A percentile compares a stretch with the other conserved stretches of the same genome.
These are phyloP conservation scores for Aspergillus sp. DNA, from an alignment of 2,329 filamentous ascomycete species.

Conservation along the genomic window DNA sequence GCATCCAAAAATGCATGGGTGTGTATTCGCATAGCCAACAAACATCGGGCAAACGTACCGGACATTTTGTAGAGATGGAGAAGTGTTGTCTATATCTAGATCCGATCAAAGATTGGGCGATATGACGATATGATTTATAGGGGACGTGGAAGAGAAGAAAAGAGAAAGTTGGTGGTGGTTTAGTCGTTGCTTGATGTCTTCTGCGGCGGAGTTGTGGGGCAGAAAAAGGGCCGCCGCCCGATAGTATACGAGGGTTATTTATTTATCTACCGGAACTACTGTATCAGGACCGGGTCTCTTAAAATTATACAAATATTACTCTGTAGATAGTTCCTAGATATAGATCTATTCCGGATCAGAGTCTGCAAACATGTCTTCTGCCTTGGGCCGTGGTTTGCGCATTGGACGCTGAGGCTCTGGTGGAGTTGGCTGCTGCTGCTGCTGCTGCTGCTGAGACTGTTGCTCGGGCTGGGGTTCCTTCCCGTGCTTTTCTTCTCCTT, in stretches of 20 bases:
- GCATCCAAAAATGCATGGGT: neutral
- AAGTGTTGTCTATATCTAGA: neutral
- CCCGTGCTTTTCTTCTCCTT: constrained; percentile 12
- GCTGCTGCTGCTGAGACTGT: constrained; percentile 7
- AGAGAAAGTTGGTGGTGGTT: constrained; percentile 11
- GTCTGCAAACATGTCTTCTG: constrained; percentile 82
- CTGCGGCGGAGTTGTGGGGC: constrained; percentile 15
- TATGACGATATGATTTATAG: constrained; percentile 12
- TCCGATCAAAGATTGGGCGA: constrained; percentile 6
- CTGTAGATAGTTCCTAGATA: too few relatives aligned
- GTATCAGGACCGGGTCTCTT: too few relatives aligned
- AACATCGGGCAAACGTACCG: constrained; percentile 17
- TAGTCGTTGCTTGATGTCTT: neutral
- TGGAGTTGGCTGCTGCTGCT: constrained; percentile 16
- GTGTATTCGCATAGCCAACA: neutral
- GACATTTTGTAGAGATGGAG: constrained; percentile 23
- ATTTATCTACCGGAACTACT: neutral
- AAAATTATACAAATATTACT: too few relatives aligned
- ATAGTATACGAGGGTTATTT: neutral
- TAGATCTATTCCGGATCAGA: constrained; percentile 49
- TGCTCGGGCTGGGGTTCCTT: neutral
- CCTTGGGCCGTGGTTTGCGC: constrained; percentile 58
- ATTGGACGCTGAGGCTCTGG: constrained; percentile 22
- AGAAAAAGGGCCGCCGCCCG: constrained; percentile 9
- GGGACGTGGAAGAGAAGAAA: constrained; percentile 4